These are phyloP conservation scores for Pyrus pyrifolia DNA, from an alignment of 306 rosid genomes.

Conservation along the genomic window DNA sequence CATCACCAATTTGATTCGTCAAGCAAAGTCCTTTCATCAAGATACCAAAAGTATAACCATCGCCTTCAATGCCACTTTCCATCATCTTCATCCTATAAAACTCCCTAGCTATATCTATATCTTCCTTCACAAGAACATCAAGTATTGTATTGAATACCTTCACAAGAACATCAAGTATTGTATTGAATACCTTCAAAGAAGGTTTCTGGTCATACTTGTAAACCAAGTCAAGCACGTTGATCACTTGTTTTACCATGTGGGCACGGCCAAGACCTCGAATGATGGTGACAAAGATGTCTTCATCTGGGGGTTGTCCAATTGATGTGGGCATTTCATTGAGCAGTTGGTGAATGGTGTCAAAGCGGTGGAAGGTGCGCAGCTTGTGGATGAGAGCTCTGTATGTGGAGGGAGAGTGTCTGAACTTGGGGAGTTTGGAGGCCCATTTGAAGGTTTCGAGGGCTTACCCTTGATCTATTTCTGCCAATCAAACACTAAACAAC, in stretches of 20 bases:
- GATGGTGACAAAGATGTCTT: constrained; percentile 49
- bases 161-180: constrained; percentile 61
- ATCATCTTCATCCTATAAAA: constrained; percentile 71
- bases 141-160: constrained; percentile 60
- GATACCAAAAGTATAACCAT: constrained; percentile 60
- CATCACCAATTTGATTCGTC: constrained; percentile 60
- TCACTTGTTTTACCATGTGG: constrained; percentile 33
- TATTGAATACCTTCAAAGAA: constrained; percentile 56
- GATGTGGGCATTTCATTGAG: constrained; percentile 67
- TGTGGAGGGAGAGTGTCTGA: constrained; percentile 56
- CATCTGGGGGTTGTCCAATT: constrained; percentile 45
- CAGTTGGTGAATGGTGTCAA: constrained; percentile 56
- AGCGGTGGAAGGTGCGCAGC: constrained; percentile 50
- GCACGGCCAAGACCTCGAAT: constrained; percentile 49
- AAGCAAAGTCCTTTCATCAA: constrained; percentile 73
- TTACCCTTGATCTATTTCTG: background rate
- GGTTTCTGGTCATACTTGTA: constrained; percentile 33
- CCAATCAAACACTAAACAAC: background rate
- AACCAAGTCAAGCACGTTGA: constrained; percentile 50
- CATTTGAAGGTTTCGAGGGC: constrained; percentile 59
- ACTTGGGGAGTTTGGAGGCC: constrained; percentile 57
- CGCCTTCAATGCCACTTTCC: constrained; percentile 47
- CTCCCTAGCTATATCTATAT: constrained; percentile 68
- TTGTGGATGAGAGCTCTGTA: constrained; percentile 58
- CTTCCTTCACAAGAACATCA: constrained; percentile 65